Percentiles rank a stretch among this genome's conserved stretches.
These are phyloP conservation scores for Cavenderia fasciculata DNA, from an alignment of 78 protist genomes.

Conservation along the genomic window DNA sequence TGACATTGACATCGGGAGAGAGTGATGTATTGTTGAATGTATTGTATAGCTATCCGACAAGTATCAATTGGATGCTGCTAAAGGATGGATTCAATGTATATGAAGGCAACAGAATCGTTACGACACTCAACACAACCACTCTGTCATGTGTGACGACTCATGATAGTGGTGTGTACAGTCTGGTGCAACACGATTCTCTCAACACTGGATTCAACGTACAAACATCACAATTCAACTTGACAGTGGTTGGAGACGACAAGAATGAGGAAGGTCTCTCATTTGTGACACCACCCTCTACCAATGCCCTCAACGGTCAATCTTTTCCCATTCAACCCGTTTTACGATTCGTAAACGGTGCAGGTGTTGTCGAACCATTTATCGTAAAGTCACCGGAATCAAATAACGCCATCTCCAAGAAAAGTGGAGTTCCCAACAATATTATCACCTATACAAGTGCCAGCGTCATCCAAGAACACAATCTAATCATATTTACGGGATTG, in stretches of 20 bases:
- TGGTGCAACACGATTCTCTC: constrained; percentile 13
- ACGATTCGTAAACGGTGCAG: background rate
- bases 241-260: constrained; percentile 42
- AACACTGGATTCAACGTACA: constrained; percentile 58
- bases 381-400: background rate
- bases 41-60: background rate
- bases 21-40: background rate
- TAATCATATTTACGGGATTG: background rate
- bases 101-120: background rate
- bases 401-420: background rate
- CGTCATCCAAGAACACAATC: background rate
- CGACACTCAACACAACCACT: background rate
- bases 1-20: constrained; percentile 4
- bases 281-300: background rate
- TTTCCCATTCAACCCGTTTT: constrained; percentile 32
- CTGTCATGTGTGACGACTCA: constrained; percentile 48
- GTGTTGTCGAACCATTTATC: constrained; percentile 44
- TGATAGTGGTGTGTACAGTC: constrained; percentile 24
- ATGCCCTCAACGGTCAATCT: background rate
- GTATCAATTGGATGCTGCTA: background rate
- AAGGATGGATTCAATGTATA: constrained; percentile 28
- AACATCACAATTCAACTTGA: background rate
- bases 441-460: background rate
- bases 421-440: background rate
- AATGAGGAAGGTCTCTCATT: background rate